Evolutionary conservation across 1,139 yeast genomes (phyloP), one percentile per base, ranked within the genome.

Genomic region (Protomyces macrosporus): DNA sequence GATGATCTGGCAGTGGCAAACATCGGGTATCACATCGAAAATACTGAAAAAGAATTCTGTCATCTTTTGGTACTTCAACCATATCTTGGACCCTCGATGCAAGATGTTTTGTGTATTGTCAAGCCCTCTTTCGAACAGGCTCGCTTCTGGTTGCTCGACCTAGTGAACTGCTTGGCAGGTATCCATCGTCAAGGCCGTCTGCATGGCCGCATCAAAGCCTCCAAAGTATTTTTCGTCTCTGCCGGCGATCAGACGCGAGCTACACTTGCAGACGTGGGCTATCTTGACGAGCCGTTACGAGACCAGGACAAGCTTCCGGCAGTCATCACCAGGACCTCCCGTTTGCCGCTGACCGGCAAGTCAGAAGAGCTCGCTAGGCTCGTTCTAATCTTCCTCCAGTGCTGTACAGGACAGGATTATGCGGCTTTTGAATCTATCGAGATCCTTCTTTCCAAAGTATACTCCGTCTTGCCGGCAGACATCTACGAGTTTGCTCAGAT

Each of bases 361-460:
- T 89, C 90, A 72, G 85, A 97, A 0, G 98, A 95, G 75, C 86
- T 95, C 4, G 93, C 97, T 97, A 88, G 88, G 70, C 76, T 91
- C 58, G 98, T 97, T 3, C 89, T 88, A 0, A 75, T 88, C 4
- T 86, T 93, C 70, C 77, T 88, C 35, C 84, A 88, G 67, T 80
- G 90, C 16, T 42, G 48, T 9, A 42, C 48, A 5, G 48, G 48
- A 6, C 12, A 42, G 2, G 9, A 30, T 30, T 42, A 42, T n/a
- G 32, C 48, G 5, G 9, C 30, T 10, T 16, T n/a, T 30, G 48
- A 14, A 9, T 14, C 16, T 14, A 10, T 42, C 6, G 48, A 42
- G 9, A 16, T 10, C n/a, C 14, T 14, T 16, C 6, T 42, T 23
- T 14, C 16, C 9, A 16, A 10, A n/a, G 12, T n/a, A 1, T 10